Evolutionary conservation across 1,284 basidiomycete species (phyloP).

Genomic region (Quambalaria eucalypti): DNA sequence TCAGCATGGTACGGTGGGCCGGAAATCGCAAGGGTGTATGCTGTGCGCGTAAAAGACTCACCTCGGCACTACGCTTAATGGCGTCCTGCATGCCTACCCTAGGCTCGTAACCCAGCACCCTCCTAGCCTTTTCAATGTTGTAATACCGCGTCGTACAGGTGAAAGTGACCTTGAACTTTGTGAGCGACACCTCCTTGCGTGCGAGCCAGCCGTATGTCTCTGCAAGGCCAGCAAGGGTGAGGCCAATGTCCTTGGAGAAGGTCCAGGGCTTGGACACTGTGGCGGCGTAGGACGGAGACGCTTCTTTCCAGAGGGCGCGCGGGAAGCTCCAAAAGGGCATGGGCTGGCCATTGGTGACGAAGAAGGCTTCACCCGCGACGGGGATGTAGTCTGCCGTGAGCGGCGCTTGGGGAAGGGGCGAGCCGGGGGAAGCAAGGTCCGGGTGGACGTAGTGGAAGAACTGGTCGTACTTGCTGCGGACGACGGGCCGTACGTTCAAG

Average conservation of each 20-base stretch:
- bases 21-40: background rate
- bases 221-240: constrained; percentile 47
- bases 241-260: constrained; percentile 26
- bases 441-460: constrained; percentile 48
- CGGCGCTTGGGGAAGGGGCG: constrained; percentile 20
- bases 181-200: constrained; percentile 79
- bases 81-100: constrained; percentile 82
- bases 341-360: constrained; percentile 95
- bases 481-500: constrained; percentile 54
- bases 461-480: constrained; percentile 61
- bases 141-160: constrained; percentile 63
- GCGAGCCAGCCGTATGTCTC: constrained; percentile 68
- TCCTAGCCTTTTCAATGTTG: constrained; percentile 88
- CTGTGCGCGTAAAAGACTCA: background rate
- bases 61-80: constrained; percentile 58
- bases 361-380: constrained; percentile 88
- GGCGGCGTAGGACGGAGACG: background rate
- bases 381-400: constrained; percentile 54
- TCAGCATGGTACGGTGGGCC: background rate
- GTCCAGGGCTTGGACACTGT: constrained; percentile 18
- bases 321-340: constrained; percentile 93
- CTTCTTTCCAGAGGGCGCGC: constrained; percentile 66
- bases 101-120: constrained; percentile 86
- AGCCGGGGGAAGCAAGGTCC: constrained; percentile 22
- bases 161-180: constrained; percentile 73